Conservation (phyloP, 1,284 basidiomycete species). For the Cryptococcus hybrid region DNA sequence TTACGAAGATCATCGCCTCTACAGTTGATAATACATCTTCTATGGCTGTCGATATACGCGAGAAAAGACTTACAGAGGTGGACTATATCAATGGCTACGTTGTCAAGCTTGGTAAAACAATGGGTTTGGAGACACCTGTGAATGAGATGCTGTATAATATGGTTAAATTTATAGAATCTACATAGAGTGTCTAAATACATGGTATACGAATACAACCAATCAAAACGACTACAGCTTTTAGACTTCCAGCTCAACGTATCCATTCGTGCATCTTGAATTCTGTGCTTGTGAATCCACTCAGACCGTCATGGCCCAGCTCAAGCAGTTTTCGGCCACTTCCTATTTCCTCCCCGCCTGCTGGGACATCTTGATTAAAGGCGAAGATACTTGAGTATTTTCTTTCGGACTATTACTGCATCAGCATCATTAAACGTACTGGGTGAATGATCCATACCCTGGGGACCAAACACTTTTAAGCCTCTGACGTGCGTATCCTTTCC, state of each 20-base stretch:
- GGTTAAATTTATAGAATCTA: conserved; percentile 55
- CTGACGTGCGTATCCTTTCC: conserved; percentile 99
- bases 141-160: conserved; percentile 65
- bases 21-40: conserved; percentile 70
- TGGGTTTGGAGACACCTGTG: conserved; percentile 63
- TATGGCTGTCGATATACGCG: conserved; percentile 70
- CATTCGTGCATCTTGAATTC: conserved; percentile 73
- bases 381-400: background rate
- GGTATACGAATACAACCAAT: conserved; percentile 1
- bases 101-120: conserved; percentile 61
- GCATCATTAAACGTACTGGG: too few relatives aligned
- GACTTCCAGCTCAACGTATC: conserved; percentile 57
- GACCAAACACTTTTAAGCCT: conserved; percentile 80
- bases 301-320: conserved; percentile 45
- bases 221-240: conserved; percentile 1
- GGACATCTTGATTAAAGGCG: too few relatives aligned
- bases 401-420: background rate
- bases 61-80: conserved; percentile 66
- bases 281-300: conserved; percentile 57
- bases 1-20: conserved; percentile 57
- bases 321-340: conserved; percentile 28
- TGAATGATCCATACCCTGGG: conserved; percentile 62
- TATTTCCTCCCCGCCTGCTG: conserved; percentile 5
- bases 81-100: conserved; percentile 87
- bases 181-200: background rate